Evolutionary conservation across 768 basidiomycete species (phyloP).

Genomic region (Albatrellus ellisii): DNA sequence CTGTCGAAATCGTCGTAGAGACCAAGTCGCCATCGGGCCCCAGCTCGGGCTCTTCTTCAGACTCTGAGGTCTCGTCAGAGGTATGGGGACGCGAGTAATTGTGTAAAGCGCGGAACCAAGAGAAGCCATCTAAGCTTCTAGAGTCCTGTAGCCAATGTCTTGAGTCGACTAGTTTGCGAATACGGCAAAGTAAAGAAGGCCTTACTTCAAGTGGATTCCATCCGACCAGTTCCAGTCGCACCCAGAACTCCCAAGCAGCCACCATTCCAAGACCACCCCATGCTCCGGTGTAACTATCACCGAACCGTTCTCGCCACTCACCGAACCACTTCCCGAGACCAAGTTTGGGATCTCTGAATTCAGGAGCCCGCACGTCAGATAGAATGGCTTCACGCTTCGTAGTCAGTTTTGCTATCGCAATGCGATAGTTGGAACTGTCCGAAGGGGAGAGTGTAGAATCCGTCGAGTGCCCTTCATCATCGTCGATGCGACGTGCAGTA

Average conservation of each 20-base stretch:
- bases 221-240: slow-evolving; percentile 69
- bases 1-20: slow-evolving; percentile 77
- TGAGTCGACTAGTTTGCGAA: slow-evolving; percentile 3
- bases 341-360: slow-evolving; percentile 68
- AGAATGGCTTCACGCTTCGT: slow-evolving; percentile 44
- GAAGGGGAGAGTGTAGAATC: slow-evolving; percentile 58
- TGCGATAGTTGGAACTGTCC: slow-evolving; percentile 57
- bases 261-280: slow-evolving; percentile 85
- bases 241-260: slow-evolving; percentile 92
- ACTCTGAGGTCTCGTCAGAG: slow-evolving; percentile 12
- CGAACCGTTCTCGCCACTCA: slow-evolving; percentile 64
- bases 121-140: slow-evolving; percentile 60
- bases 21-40: slow-evolving; percentile 83
- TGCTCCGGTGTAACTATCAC: slow-evolving; percentile 75
- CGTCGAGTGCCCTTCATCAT: slow-evolving; percentile 80
- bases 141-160: slow-evolving; percentile 31
- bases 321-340: slow-evolving; percentile 54
- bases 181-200: slow-evolving; percentile 13
- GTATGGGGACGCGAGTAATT: slow-evolving; percentile 50
- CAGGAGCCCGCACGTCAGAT: slow-evolving; percentile 71
- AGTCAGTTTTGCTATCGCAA: slow-evolving; percentile 43
- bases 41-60: slow-evolving; percentile 40
- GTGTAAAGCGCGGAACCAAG: slow-evolving; percentile 73
- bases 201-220: slow-evolving; percentile 80
- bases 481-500: slow-evolving; percentile 18